Percentiles rank a stretch among this genome's conserved stretches.
These are phyloP conservation scores for Aspergillus pseudotamarii DNA, from an alignment of 2,329 filamentous ascomycete genomes.

Conservation along the genomic window DNA sequence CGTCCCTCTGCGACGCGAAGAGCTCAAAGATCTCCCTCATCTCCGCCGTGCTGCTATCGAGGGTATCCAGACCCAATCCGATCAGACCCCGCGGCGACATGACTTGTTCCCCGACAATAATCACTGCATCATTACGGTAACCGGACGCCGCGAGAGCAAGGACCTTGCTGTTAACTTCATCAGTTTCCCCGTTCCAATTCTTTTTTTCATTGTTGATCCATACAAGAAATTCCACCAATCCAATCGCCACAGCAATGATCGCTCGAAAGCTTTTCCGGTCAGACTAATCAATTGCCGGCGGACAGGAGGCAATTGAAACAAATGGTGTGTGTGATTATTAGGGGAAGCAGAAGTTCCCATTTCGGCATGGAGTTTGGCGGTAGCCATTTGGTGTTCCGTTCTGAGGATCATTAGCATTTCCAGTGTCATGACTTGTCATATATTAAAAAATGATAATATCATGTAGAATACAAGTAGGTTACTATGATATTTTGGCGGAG, in stretches of 20 bases:
- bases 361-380: constrained; percentile 60
- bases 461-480: not conserved
- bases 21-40: constrained; percentile 72
- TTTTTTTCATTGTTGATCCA: not conserved
- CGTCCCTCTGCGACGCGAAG: constrained; percentile 49
- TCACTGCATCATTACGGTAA: constrained; percentile 69
- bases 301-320: constrained; percentile 65
- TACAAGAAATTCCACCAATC: constrained; percentile 68
- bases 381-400: constrained; percentile 72
- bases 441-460: not conserved
- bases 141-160: constrained; percentile 66
- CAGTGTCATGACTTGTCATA: not conserved
- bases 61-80: constrained; percentile 69
- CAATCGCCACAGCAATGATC: constrained; percentile 67
- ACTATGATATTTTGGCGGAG: not conserved
- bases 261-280: constrained; percentile 72
- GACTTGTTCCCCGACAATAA: constrained; percentile 68
- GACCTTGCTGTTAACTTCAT: constrained; percentile 48
- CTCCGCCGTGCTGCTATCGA: constrained; percentile 65
- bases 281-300: constrained; percentile 70
- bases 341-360: constrained; percentile 44
- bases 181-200: not conserved
- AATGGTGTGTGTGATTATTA: constrained; percentile 52
- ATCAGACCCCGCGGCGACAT: constrained; percentile 73
- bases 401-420: constrained; percentile 42